A percentile compares a stretch with the other conserved stretches of the same genome.
These are phyloP conservation scores for Acacia acuminata DNA, from an alignment of 306 rosid genomes.

Conservation along the genomic window DNA sequence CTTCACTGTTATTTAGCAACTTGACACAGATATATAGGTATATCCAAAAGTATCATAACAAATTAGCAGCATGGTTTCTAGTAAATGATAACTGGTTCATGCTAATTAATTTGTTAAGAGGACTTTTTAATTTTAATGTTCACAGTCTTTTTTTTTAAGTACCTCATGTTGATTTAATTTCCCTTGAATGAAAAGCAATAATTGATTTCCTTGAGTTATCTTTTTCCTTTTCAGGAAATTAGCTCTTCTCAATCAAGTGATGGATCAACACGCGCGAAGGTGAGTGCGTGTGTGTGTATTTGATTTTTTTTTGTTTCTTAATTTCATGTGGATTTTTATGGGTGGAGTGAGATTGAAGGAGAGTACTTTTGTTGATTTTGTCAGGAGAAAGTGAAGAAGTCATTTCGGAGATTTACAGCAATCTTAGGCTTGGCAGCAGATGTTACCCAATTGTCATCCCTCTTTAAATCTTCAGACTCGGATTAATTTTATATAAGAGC, in stretches of 20 bases:
- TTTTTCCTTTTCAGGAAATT: neutral
- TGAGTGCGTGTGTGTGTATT: neutral
- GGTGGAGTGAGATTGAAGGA: neutral
- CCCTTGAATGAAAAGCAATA: too few relatives aligned
- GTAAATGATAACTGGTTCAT: too few relatives aligned
- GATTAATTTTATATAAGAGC: neutral
- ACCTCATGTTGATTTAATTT: too few relatives aligned
- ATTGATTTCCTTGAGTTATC: too few relatives aligned
- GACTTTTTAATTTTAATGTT: too few relatives aligned
- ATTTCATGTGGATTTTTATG: neutral
- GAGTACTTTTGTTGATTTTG: neutral
- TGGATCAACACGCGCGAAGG: neutral
- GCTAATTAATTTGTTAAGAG: too few relatives aligned
- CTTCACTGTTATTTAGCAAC: too few relatives aligned
- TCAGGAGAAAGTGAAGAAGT: neutral
- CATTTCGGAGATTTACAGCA: neutral
- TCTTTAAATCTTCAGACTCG: neutral
- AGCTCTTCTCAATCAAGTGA: neutral
- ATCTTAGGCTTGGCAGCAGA: neutral
- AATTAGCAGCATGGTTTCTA: too few relatives aligned
- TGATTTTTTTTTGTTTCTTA: too few relatives aligned
- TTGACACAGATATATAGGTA: too few relatives aligned
- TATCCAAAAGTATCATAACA: too few relatives aligned
- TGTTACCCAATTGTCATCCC: neutral
- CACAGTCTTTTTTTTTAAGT: too few relatives aligned